phyloP scores from a whole-genome alignment of 2,329 filamentous ascomycete species.

The Orbilia brochopaga region DNA sequence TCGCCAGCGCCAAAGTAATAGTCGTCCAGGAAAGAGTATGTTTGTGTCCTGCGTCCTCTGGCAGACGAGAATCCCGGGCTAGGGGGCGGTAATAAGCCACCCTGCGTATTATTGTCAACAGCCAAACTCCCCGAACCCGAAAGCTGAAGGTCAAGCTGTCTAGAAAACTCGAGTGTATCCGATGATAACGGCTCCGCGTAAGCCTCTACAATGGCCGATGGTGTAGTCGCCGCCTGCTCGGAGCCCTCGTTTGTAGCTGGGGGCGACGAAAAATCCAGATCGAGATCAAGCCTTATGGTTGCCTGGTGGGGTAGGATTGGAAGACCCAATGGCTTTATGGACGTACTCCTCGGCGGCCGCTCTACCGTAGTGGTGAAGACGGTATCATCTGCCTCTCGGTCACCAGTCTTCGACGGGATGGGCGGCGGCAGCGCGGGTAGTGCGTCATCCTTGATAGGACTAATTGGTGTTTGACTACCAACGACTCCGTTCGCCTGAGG shows the following conservation, averaged over 20 bases:
- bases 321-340: constrained; percentile 26
- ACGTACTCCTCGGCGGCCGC: constrained; percentile 22
- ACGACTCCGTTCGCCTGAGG: constrained; percentile 24
- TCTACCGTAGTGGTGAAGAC: not conserved
- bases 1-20: constrained; percentile 34
- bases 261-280: not conserved
- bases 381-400: not conserved
- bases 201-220: constrained; percentile 10
- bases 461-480: constrained; percentile 32
- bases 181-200: constrained; percentile 10
- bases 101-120: constrained; percentile 32
- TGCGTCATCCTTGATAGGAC: constrained; percentile 33
- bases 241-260: constrained; percentile 8
- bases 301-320: constrained; percentile 39
- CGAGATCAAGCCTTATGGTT: not conserved
- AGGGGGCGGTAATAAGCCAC: constrained; percentile 25
- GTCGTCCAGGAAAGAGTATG: constrained; percentile 48
- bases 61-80: constrained; percentile 38
- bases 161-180: constrained; percentile 12
- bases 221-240: constrained; percentile 10
- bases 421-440: constrained; percentile 26
- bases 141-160: constrained; percentile 21
- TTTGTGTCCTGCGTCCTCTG: constrained; percentile 33
- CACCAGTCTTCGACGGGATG: constrained; percentile 25
- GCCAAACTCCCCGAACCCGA: constrained; percentile 17